Base-by-base conservation (phyloP, 345 rosid species). In the Hibiscus tridactylites region DNA sequence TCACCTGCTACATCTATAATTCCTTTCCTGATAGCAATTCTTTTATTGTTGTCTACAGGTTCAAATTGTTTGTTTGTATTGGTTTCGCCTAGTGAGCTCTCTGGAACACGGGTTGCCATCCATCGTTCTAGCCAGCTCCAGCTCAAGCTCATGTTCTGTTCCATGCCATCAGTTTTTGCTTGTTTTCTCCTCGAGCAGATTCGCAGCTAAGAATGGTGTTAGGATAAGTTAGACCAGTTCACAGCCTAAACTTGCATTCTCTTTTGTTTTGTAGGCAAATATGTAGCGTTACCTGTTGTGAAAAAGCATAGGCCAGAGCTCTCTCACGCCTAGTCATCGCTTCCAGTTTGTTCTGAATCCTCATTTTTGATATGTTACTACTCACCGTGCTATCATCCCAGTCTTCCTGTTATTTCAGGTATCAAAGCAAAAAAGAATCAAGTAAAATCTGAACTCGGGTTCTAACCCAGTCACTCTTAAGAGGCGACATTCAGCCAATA, bases 371-470 rank as follows among this genome's bases (percentile, higher is more conserved):
- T 66, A 84, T 76, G 61, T 84, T 90, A 83, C 92, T 93, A 68
- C 91, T 90, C 69, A 87, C 85, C 12, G 91, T 91, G 87, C 98
- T 87, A 74, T 91, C 96, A 68, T 94, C 95, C 96, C 97, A 87
- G n/a, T 87, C 95, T 82, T 90, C 90, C 95, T 91, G 86, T 71
- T 16, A 76, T 66, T 73, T 69, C 76, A 39, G 44, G 54, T 57
- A 31, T 29, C 19, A 49, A 65, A 69, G 24, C 31, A 58, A 54
- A 61, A 8, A 35, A 39, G 47, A 9, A 17, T 72, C 2, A 9
- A 33, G 19, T 8, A 16, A 58, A 37, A 26, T 61, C 62, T 56
- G 13, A 56, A 56, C 28, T 11, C 13, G 31, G 29, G 15, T 3
- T 28, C 9, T 57, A 24, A 11, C 5, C 33, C 33, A 28, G 16